Conservation (phyloP, 768 basidiomycete species). For the Termitomyces sp. region DNA sequence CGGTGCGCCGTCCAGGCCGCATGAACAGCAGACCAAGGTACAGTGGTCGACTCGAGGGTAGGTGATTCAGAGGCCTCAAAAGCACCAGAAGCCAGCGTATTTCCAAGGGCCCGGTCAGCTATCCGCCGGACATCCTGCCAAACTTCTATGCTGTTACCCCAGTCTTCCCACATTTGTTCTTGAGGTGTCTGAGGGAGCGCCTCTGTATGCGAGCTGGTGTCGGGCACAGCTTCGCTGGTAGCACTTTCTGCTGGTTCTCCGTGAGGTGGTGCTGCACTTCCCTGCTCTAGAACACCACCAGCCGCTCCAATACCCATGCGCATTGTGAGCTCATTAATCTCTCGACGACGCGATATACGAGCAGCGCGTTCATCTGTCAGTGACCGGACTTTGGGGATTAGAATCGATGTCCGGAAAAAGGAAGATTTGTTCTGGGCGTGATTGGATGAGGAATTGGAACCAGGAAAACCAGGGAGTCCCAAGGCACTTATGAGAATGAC, state of each 20-base stretch:
- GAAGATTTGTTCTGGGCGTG: constrained; percentile 22
- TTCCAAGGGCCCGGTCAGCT: constrained; percentile 73
- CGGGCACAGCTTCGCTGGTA: background rate
- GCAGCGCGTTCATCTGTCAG: constrained; percentile 44
- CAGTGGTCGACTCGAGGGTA: constrained; percentile 48
- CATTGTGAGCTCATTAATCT: constrained; percentile 78
- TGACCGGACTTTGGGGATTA: constrained; percentile 62
- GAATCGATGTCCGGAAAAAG: constrained; percentile 63
- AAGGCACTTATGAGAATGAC: constrained; percentile 43
- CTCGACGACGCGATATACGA: constrained; percentile 57
- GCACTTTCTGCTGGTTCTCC: constrained; percentile 6
- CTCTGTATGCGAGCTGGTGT: background rate
- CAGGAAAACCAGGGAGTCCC: constrained; percentile 29
- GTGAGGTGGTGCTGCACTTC: constrained; percentile 22
- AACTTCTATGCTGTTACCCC: constrained; percentile 63
- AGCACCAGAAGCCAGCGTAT: constrained; percentile 38
- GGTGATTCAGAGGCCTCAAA: constrained; percentile 24
- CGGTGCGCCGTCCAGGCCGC: constrained; percentile 60
- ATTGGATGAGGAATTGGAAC: constrained; percentile 18
- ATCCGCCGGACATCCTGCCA: constrained; percentile 70
- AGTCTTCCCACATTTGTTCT: constrained; percentile 49
- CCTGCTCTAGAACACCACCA: constrained; percentile 55
- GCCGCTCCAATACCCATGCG: constrained; percentile 78
- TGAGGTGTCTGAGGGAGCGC: constrained; percentile 6
- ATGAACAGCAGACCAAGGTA: constrained; percentile 64